Percentiles rank a stretch among this genome's conserved stretches.
These are phyloP conservation scores for Sclerotiophoma versabilis DNA, from an alignment of 2,329 filamentous ascomycete species.

Conservation along the genomic window DNA sequence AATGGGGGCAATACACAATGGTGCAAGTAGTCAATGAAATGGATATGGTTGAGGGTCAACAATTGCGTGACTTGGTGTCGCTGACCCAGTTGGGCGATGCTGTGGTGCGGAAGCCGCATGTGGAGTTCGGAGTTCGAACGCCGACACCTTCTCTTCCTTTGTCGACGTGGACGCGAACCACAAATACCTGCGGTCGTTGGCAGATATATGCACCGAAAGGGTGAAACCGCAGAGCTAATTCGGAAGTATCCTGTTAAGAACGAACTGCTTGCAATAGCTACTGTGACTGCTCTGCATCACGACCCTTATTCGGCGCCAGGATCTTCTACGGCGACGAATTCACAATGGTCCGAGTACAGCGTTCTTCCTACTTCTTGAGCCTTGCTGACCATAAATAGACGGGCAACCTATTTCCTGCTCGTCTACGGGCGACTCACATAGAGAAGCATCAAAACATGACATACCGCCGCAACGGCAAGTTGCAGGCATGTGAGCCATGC, in stretches of 20 bases:
- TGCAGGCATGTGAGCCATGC: conserved; percentile 49
- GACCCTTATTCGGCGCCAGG: not conserved
- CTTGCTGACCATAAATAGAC: conserved; percentile 23
- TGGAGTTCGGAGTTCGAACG: conserved; percentile 2
- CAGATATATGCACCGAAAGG: too few species aligned
- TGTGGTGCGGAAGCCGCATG: not conserved
- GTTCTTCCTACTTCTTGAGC: not conserved
- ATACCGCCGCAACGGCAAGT: conserved; percentile 47
- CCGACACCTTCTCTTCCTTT: not conserved
- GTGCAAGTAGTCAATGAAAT: too few species aligned
- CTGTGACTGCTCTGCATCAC: not conserved
- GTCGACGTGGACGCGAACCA: not conserved
- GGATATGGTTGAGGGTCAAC: too few species aligned
- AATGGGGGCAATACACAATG: too few species aligned
- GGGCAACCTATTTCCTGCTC: conserved; percentile 39
- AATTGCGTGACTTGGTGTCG: too few species aligned
- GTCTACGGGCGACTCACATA: conserved; percentile 35
- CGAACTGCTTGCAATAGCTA: not conserved
- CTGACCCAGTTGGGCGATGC: too few species aligned
- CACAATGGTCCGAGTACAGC: conserved; percentile 15
- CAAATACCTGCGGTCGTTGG: not conserved
- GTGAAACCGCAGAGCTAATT: not conserved
- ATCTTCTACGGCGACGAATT: not conserved
- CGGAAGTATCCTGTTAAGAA: not conserved
- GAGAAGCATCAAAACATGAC: conserved; percentile 36